phyloP scores from a whole-genome alignment of 2,329 filamentous ascomycete species.

The Falciphora oryzae region DNA sequence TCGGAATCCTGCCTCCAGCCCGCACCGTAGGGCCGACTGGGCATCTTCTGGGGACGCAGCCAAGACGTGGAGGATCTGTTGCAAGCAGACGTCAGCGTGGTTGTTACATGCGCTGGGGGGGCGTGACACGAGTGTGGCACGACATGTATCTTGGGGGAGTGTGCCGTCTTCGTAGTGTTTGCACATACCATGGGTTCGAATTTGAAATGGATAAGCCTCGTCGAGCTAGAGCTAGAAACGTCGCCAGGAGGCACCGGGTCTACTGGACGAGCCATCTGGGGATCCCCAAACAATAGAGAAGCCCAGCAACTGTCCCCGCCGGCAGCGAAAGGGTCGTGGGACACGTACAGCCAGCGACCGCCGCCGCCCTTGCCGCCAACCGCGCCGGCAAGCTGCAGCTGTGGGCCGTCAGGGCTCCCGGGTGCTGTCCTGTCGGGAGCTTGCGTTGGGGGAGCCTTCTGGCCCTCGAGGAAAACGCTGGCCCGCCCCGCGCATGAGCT shows the following conservation, averaged over 20 bases:
- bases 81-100: not conserved
- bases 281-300: slow-evolving; percentile 26
- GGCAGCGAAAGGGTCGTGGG: slow-evolving; percentile 62
- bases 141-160: not conserved
- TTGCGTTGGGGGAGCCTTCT: slow-evolving; percentile 31
- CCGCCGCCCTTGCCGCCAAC: slow-evolving; percentile 81
- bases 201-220: slow-evolving; percentile 68
- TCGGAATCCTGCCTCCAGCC: slow-evolving; percentile 76
- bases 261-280: not conserved
- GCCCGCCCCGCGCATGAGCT: slow-evolving; percentile 88
- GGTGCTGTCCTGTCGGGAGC: slow-evolving; percentile 14
- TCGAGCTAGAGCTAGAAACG: slow-evolving; percentile 11
- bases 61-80: slow-evolving; percentile 84
- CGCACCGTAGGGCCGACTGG: slow-evolving; percentile 68
- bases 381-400: slow-evolving; percentile 22
- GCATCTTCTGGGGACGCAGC: slow-evolving; percentile 70
- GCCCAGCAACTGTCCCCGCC: slow-evolving; percentile 13
- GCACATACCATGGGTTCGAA: slow-evolving; percentile 88
- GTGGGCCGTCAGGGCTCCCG: slow-evolving; percentile 14
- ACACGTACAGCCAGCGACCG: slow-evolving; percentile 81
- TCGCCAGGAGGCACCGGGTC: not conserved
- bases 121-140: too few relatives aligned
- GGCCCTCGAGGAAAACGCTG: slow-evolving; percentile 82
- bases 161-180: not conserved
- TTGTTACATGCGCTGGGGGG: too few relatives aligned